Evolutionary conservation across 805 yeast species (phyloP).

Genomic region (Lipomyces spencermartinsiae): DNA sequence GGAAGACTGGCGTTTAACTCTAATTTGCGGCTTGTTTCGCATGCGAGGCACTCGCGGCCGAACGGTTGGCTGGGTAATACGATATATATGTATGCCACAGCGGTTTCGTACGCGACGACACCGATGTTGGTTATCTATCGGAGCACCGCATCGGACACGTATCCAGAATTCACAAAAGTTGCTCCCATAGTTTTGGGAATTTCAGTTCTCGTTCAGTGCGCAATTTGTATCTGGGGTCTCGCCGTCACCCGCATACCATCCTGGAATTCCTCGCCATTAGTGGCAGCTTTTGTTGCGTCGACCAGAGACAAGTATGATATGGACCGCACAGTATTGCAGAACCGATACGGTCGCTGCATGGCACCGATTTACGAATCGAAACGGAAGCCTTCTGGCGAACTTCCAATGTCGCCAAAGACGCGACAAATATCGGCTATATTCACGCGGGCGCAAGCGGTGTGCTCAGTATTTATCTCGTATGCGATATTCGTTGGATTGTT

Average conservation of each 20-base stretch:
- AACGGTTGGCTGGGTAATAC: constrained; percentile 1
- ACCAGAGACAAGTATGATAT: neutral
- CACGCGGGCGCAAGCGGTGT: neutral
- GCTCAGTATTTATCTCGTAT: neutral
- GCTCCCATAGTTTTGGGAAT: neutral
- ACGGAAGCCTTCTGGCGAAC: neutral
- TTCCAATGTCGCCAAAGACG: neutral
- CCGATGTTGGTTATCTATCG: constrained; percentile 1
- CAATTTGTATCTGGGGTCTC: neutral
- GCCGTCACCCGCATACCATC: neutral
- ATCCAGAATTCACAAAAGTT: neutral
- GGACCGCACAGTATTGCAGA: neutral
- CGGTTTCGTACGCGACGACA: constrained; percentile 11
- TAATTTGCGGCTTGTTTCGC: constrained; percentile 10
- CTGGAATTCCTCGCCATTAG: constrained; percentile 1
- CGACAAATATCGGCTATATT: neutral
- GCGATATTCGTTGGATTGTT: neutral
- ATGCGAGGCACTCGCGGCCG: constrained; percentile 1
- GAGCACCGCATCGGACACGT: neutral
- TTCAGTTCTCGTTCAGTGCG: neutral
- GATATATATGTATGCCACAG: constrained; percentile 4
- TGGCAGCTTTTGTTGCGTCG: neutral
- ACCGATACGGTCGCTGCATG: neutral
- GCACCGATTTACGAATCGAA: neutral
- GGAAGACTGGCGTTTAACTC: constrained; percentile 3